Evolutionary conservation across 2,329 filamentous ascomycete species (phyloP), one percentile per base, ranked within the genome.

Genomic region (Aureobasidium sp.): DNA sequence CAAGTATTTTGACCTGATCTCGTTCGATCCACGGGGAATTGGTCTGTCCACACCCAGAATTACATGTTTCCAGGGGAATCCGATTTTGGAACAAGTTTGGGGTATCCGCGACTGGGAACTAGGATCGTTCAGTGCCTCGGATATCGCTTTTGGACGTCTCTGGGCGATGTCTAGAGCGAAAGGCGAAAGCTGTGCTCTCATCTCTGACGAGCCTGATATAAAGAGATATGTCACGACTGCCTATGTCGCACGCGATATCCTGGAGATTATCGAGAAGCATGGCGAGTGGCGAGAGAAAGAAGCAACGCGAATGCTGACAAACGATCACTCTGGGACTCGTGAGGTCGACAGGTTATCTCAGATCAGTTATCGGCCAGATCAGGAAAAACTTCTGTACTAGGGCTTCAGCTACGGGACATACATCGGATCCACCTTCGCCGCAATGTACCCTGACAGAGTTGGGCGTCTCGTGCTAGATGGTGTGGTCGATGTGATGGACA

Each of bases 211-310:
- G 15, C 19, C 45, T 33, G 63, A 44, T 29, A 75, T 77, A 63
- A 74, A 71, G 62, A 70, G 71, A 59, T 76, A 76, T 66, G 70
- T 77, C 62, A 74, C 73, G n/a, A 81, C 78, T 0, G 76, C 77
- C 2, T 74, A 74, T 22, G 76, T 79, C 3, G 78, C 76, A 2
- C 70, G 75, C 47, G 79, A 81, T 62, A 79, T 81, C 73, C 66
- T 81, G 9, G 74, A 76, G 48, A 75, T 81, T 39, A 69, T 76
- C 9, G 78, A 81, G 63, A 73, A 70, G 24, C 75, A 77, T 62
- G 76, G 67, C 29, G 63, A 63, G 37, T 70, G 68, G 68, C 65
- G 69, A 19, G 66, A 69, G 44, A n/a, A 67, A 22, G 67, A 76
- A 62, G 74, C 63, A 11, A 29, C 11, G 22, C 19, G 35, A 17